Conservation (phyloP, 75 land plant species). For the Pinus albicaulis region DNA sequence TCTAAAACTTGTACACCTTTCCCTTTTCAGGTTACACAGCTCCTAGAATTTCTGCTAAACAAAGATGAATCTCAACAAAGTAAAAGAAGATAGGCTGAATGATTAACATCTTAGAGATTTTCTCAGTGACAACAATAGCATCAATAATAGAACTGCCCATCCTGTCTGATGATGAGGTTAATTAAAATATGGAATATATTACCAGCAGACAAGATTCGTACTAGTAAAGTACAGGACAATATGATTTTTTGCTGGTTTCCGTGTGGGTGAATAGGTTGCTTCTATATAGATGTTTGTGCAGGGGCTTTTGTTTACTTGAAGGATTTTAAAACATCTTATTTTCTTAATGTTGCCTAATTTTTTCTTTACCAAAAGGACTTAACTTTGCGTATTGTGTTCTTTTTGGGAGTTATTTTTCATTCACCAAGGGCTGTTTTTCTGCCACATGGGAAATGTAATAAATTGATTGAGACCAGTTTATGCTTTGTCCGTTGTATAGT, state of each 20-base stretch:
- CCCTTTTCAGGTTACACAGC: background rate
- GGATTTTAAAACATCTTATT: background rate
- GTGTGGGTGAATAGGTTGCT: background rate
- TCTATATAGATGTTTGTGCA: background rate
- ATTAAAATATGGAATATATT: background rate
- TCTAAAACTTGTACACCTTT: background rate
- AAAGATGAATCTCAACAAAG: background rate
- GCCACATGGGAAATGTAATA: background rate
- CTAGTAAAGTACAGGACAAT: background rate
- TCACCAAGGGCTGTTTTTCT: background rate
- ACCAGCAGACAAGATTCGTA: background rate
- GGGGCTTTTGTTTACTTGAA: background rate
- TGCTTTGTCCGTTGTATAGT: background rate
- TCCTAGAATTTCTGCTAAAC: background rate
- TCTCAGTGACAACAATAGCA: background rate
- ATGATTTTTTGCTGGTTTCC: background rate
- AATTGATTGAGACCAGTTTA: slow-evolving; percentile 1
- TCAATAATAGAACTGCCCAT: background rate
- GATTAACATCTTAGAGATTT: background rate
- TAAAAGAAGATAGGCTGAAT: background rate
- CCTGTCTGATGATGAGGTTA: background rate
- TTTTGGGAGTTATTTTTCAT: background rate
- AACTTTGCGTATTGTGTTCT: background rate
- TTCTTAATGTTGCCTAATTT: background rate
- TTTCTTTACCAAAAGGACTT: too few relatives aligned